phyloP scores from a whole-genome alignment of 2,329 filamentous ascomycete genomes.

The Thelonectria olida region DNA sequence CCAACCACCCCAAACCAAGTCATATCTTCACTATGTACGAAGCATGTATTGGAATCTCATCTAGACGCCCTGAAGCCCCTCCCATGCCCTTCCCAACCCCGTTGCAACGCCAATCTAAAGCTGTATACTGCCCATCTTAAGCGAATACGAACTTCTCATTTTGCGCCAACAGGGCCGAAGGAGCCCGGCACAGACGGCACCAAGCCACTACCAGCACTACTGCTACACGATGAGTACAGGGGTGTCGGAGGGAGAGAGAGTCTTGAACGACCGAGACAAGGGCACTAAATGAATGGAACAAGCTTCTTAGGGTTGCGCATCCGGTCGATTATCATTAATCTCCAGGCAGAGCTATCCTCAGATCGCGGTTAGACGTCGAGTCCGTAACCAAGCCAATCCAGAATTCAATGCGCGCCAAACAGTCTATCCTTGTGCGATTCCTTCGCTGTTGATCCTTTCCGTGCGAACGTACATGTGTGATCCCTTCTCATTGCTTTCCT shows the following conservation, averaged over 20 bases:
- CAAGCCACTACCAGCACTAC: constrained; percentile 12
- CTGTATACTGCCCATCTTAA: constrained; percentile 9
- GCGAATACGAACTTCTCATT: constrained; percentile 25
- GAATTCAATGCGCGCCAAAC: constrained; percentile 18
- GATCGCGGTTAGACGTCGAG: constrained; percentile 5
- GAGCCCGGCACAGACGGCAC: constrained; percentile 12
- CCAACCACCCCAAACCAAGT: not conserved
- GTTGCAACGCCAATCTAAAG: constrained; percentile 11
- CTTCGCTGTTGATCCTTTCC: constrained; percentile 9
- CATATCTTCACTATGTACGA: not conserved
- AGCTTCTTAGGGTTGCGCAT: not conserved
- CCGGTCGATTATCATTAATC: constrained; percentile 22
- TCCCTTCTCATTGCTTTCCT: constrained; percentile 1
- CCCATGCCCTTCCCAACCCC: not conserved
- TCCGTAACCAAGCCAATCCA: constrained; percentile 1
- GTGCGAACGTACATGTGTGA: constrained; percentile 21
- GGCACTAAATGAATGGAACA: not conserved
- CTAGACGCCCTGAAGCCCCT: not conserved
- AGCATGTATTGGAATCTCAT: too few species aligned
- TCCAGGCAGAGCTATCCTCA: constrained; percentile 16
- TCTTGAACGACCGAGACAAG: too few species aligned
- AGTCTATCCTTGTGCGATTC: constrained; percentile 21
- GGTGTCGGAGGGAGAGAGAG: not conserved
- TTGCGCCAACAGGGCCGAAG: constrained; percentile 12
- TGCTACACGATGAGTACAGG: not conserved